A percentile compares a stretch with the other conserved stretches of the same genome.
Evolutionary conservation across 2,329 filamentous ascomycete species (phyloP).

Genomic region (Byssoonygena ceratinophila): DNA sequence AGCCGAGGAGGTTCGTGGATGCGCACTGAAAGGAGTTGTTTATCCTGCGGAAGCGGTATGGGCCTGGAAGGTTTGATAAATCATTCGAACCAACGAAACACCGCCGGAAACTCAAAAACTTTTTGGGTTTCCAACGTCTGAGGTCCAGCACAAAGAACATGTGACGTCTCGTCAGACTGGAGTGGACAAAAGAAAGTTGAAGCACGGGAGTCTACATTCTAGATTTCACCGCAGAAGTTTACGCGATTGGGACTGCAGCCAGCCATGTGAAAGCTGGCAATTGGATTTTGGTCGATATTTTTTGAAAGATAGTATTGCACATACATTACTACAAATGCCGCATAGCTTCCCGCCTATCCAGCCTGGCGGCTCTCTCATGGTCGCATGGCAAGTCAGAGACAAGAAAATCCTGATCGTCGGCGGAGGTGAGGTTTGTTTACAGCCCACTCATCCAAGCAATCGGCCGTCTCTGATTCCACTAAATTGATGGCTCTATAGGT

Average conservation of each 20-base stretch:
- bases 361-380: slow-evolving; percentile 81
- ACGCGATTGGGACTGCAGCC: background rate
- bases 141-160: background rate
- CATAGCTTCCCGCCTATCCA: slow-evolving; percentile 65
- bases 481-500: slow-evolving; percentile 49
- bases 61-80: background rate
- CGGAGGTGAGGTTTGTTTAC: slow-evolving; percentile 68
- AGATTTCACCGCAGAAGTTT: background rate
- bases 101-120: background rate
- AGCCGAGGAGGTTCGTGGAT: background rate
- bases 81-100: background rate
- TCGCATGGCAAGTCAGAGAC: slow-evolving; percentile 89
- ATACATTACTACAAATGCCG: slow-evolving; percentile 16
- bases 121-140: slow-evolving; percentile 1
- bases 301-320: background rate
- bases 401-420: slow-evolving; percentile 88
- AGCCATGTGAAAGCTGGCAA: background rate
- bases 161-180: background rate
- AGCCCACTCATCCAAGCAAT: background rate
- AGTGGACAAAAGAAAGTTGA: too few species aligned
- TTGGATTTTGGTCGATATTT: background rate
- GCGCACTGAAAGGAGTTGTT: background rate
- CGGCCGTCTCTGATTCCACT: background rate
- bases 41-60: background rate
- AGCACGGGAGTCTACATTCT: background rate